Conservation (phyloP, 2,329 filamentous ascomycete species). For the Neurospora sp. region DNA sequence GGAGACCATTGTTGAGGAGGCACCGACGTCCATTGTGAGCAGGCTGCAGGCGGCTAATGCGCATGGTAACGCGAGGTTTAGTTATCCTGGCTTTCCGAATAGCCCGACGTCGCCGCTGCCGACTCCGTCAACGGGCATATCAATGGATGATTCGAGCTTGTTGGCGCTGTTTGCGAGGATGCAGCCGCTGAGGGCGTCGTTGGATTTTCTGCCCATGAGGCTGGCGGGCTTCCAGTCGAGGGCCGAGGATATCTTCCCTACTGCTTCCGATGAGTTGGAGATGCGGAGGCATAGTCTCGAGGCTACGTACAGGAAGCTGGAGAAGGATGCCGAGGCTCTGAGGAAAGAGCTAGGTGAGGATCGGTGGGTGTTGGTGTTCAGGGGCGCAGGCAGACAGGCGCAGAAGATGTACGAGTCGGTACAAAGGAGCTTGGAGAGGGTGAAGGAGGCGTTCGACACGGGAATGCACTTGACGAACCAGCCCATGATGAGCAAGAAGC, state of each 20-base stretch:
- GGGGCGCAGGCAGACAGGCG: constrained; percentile 82
- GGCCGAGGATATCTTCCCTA: constrained; percentile 73
- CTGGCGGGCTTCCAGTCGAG: constrained; percentile 76
- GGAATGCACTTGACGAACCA: constrained; percentile 65
- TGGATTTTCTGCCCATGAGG: constrained; percentile 94
- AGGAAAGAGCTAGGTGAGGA: constrained; percentile 90
- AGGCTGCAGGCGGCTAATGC: constrained; percentile 33
- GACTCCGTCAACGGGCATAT: constrained; percentile 39
- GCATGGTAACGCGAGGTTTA: constrained; percentile 51
- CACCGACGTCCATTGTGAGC: constrained; percentile 43
- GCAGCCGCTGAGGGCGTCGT: constrained; percentile 83
- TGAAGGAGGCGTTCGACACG: constrained; percentile 69
- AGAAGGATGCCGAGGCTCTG: constrained; percentile 81
- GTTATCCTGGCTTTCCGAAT: constrained; percentile 53
- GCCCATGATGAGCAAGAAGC: constrained; percentile 63
- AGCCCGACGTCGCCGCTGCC: constrained; percentile 49
- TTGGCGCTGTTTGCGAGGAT: constrained; percentile 88
- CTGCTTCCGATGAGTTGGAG: constrained; percentile 81
- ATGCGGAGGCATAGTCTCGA: constrained; percentile 67
- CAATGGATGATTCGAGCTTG: constrained; percentile 77
- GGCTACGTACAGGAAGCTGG: constrained; percentile 76
- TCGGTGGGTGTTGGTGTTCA: constrained; percentile 90
- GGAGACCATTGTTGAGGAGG: constrained; percentile 88
- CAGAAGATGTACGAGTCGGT: constrained; percentile 97
- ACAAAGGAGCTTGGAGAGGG: constrained; percentile 72